Evolutionary conservation across 1,284 basidiomycete species (phyloP).

Genomic region (Naganishia sp.): DNA sequence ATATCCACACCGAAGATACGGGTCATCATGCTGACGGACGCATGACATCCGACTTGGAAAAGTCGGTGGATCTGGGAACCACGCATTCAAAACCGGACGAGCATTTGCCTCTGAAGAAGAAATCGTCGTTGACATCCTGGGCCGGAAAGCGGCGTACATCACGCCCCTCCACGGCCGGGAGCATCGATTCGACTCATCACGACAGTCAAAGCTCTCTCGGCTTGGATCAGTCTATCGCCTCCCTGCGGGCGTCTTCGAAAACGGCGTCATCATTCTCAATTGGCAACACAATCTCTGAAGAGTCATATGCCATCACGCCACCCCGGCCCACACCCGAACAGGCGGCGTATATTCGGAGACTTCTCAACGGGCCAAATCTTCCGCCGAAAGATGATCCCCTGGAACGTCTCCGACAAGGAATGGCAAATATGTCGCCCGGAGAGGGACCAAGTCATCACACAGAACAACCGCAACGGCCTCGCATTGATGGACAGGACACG

Average conservation of each 20-base stretch:
- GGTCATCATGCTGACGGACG: conserved; percentile 6
- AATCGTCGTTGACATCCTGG: conserved; percentile 30
- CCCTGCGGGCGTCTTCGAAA: conserved; percentile 12
- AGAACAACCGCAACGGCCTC: conserved; percentile 10
- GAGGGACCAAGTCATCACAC: conserved; percentile 5
- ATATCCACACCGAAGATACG: conserved; percentile 14
- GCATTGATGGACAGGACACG: conserved; percentile 37
- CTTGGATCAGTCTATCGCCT: conserved; percentile 19
- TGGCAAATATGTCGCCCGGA: conserved; percentile 21
- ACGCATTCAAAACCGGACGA: conserved; percentile 1
- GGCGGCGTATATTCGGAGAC: conserved; percentile 53
- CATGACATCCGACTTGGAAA: conserved; percentile 19
- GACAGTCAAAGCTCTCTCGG: conserved; percentile 6
- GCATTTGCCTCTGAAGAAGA: conserved; percentile 22
- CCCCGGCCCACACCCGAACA: conserved; percentile 50
- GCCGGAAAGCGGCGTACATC: conserved; percentile 21
- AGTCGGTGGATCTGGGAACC: conserved; percentile 16
- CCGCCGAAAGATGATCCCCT: conserved; percentile 32
- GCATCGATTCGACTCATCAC: conserved; percentile 15
- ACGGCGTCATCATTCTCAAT: background rate
- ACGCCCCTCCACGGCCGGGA: conserved; percentile 23
- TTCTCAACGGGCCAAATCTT: conserved; percentile 45
- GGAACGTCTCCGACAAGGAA: conserved; percentile 28
- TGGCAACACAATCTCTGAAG: conserved; percentile 17
- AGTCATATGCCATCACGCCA: conserved; percentile 20